Evolutionary conservation across 2,329 filamentous ascomycete genomes (phyloP), one percentile per base, ranked within the genome.

Genomic region (Byssoonygena ceratinophila): DNA sequence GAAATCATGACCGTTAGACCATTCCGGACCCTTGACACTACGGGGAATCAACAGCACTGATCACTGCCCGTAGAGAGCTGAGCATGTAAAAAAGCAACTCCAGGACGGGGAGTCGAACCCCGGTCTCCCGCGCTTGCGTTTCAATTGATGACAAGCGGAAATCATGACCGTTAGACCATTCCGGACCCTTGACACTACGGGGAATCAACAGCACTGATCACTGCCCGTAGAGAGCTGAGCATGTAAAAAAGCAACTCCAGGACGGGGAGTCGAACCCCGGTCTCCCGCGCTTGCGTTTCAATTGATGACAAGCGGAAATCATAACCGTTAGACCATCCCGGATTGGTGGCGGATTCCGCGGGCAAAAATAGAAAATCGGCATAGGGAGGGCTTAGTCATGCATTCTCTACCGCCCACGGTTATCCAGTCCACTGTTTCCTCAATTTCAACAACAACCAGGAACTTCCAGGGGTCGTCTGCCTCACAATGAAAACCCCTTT

Each of bases 41-140:
- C n/a, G n/a, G n/a, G n/a, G n/a, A n/a, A n/a, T n/a, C n/a, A n/a
- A n/a, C n/a, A n/a, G n/a, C n/a, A n/a, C n/a, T n/a, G n/a, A n/a
- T n/a, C n/a, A n/a, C n/a, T n/a, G n/a, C n/a, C n/a, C n/a, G n/a
- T n/a, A n/a, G n/a, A n/a, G 14, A n/a, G 36, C 7, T 11, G 36
- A 20, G 6, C 6, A 40, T 16, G 40, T 4, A 40, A 40, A 40
- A 40, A 40, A 14, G 6, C 6, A 18, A 20, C 36, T 40, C 36
- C 36, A 16, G 7, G 16, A 56, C 54, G 45, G 54, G 54, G 54
- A 56, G 44, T 56, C 54, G 54, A 56, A 56, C 54, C 54, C 54
- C 45, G 54, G 54, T 56, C 54, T 56, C 54, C 54, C 54, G 54
- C 54, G 54, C 54, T 56, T 52, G 54, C 52, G 36, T 12, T 8